Conservation (phyloP, 1,284 basidiomycete species). For the Moesziomyces sp. region DNA sequence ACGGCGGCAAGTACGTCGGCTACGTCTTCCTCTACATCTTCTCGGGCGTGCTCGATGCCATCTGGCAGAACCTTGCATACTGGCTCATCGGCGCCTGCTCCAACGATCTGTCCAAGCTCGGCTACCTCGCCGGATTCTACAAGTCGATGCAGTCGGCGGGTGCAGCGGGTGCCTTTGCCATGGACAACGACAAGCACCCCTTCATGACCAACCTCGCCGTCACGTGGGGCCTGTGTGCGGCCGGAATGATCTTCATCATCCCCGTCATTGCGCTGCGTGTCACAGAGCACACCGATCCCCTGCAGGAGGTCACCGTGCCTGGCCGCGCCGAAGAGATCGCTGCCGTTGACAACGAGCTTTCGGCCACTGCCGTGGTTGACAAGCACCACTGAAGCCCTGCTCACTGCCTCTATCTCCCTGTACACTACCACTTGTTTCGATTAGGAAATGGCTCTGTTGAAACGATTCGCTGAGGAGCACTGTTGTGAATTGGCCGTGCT, state of each 20-base stretch:
- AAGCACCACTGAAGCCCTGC: slow-evolving; percentile 12
- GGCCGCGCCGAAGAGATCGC: slow-evolving; percentile 53
- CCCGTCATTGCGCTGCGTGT: slow-evolving; percentile 54
- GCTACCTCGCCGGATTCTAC: slow-evolving; percentile 59
- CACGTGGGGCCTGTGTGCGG: slow-evolving; percentile 57
- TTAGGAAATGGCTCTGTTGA: background rate
- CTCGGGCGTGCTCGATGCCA: slow-evolving; percentile 50
- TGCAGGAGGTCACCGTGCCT: slow-evolving; percentile 50
- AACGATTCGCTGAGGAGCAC: background rate
- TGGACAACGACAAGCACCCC: slow-evolving; percentile 50
- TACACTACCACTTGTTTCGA: slow-evolving; percentile 1
- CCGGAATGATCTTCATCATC: slow-evolving; percentile 48
- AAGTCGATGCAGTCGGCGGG: slow-evolving; percentile 61
- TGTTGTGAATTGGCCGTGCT: slow-evolving; percentile 4
- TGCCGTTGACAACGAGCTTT: slow-evolving; percentile 19
- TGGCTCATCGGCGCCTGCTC: slow-evolving; percentile 58
- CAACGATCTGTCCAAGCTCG: slow-evolving; percentile 60
- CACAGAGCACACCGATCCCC: slow-evolving; percentile 49
- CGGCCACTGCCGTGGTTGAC: slow-evolving; percentile 7
- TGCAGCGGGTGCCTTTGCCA: slow-evolving; percentile 50
- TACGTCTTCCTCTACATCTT: slow-evolving; percentile 61
- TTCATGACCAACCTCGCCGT: slow-evolving; percentile 60
- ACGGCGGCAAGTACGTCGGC: slow-evolving; percentile 41
- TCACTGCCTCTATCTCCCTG: background rate
- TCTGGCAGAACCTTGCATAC: slow-evolving; percentile 55